Conservation (phyloP, 2,329 filamentous ascomycete species). For the Diaporthe vaccinii region DNA sequence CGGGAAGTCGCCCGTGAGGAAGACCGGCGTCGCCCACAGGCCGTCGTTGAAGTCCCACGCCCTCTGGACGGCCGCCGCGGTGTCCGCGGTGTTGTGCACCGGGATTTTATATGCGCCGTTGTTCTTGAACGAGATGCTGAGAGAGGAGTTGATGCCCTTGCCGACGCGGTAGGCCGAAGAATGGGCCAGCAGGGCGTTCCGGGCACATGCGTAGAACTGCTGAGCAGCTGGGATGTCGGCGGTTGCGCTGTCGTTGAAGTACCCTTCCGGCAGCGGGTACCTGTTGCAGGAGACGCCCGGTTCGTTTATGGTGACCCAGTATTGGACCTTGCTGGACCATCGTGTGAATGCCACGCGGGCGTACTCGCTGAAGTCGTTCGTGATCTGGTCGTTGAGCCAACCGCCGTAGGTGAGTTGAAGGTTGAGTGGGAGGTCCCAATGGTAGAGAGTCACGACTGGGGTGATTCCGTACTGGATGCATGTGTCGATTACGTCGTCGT, state of each 20-base stretch:
- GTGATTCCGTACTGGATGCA: constrained; percentile 27
- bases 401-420: constrained; percentile 29
- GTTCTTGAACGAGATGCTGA: constrained; percentile 33
- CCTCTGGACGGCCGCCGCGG: constrained; percentile 17
- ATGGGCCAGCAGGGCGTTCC: constrained; percentile 15
- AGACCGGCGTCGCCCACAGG: constrained; percentile 19
- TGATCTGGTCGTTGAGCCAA: constrained; percentile 32
- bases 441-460: constrained; percentile 13
- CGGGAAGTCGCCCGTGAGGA: constrained; percentile 26
- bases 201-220: constrained; percentile 19
- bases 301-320: constrained; percentile 29
- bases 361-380: constrained; percentile 31
- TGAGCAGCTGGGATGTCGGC: background rate
- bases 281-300: constrained; percentile 13
- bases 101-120: constrained; percentile 31
- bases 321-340: constrained; percentile 28
- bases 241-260: constrained; percentile 24
- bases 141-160: constrained; percentile 1
- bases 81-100: background rate
- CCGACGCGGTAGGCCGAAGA: constrained; percentile 23
- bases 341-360: constrained; percentile 12
- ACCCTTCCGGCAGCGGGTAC: constrained; percentile 11
- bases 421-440: constrained; percentile 33
- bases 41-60: constrained; percentile 34
- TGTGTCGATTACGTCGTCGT: constrained; percentile 32